phyloP scores from a whole-genome alignment of 208 protist genomes.

The Kentomonas sorsogonicus region DNA sequence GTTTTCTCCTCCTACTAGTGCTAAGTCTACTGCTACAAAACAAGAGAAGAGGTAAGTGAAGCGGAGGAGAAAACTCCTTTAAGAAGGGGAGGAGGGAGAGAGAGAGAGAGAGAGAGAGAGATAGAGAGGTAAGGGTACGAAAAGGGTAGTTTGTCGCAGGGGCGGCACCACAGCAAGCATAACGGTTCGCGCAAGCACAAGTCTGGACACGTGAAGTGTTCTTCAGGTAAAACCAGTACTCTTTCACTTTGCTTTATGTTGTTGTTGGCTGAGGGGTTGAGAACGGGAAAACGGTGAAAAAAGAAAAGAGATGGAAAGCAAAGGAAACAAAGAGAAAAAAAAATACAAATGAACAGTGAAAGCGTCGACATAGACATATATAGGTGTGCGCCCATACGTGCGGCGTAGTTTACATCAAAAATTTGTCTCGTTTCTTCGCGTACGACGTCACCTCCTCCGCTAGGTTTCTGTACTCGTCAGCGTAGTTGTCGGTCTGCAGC shows the following conservation, averaged over 20 bases:
- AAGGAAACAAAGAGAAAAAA: constrained; percentile 12
- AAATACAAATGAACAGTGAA: constrained; percentile 8
- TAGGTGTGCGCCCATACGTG: background rate
- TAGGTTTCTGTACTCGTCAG: constrained; percentile 58
- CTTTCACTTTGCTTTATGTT: too few relatives aligned
- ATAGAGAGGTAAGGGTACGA: background rate
- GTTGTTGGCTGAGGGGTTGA: too few relatives aligned
- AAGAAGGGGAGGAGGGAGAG: background rate
- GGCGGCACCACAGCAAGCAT: too few relatives aligned
- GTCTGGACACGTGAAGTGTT: too few relatives aligned
- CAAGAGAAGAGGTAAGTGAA: background rate
- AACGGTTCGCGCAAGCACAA: too few relatives aligned
- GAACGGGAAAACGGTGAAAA: background rate
- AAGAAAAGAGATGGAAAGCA: constrained; percentile 6
- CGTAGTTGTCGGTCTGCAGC: constrained; percentile 65
- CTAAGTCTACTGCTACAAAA: constrained; percentile 1
- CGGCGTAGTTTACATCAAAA: background rate
- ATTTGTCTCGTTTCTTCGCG: constrained; percentile 41
- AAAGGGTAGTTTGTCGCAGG: too few relatives aligned
- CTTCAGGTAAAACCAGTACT: too few relatives aligned
- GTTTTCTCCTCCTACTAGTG: too few relatives aligned
- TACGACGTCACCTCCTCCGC: constrained; percentile 65
- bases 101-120: constrained; percentile 6
- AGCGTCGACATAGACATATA: background rate
- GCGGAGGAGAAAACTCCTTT: background rate